Evolutionary conservation across 2,329 filamentous ascomycete genomes (phyloP).

Genomic region (Pseudogymnoascus destructans): DNA sequence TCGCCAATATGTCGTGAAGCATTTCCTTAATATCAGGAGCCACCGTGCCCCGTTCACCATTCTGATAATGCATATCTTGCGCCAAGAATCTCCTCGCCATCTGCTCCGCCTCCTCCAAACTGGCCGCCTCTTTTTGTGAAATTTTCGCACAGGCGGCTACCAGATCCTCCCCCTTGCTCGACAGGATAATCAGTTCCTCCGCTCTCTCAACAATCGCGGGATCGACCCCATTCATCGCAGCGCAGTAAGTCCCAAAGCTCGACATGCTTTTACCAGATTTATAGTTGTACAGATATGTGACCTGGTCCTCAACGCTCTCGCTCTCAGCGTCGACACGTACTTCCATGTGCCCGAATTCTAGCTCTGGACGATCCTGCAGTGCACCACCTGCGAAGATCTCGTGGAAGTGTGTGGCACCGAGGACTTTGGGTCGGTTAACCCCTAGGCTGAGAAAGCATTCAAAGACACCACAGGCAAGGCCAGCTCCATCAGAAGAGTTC

Average conservation of each 20-base stretch:
- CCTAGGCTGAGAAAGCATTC: conserved; percentile 40
- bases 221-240: conserved; percentile 74
- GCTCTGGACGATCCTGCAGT: conserved; percentile 34
- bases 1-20: conserved; percentile 19
- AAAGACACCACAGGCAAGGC: conserved; percentile 44
- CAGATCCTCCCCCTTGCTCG: conserved; percentile 63
- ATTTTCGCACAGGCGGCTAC: conserved; percentile 57
- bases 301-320: conserved; percentile 42
- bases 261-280: conserved; percentile 54
- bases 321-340: conserved; percentile 45
- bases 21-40: conserved; percentile 20
- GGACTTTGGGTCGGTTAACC: conserved; percentile 38
- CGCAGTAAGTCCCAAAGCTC: conserved; percentile 79
- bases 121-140: conserved; percentile 46
- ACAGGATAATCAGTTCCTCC: conserved; percentile 54
- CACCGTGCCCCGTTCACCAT: conserved; percentile 1
- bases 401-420: conserved; percentile 51
- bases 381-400: conserved; percentile 59
- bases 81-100: conserved; percentile 46
- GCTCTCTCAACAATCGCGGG: conserved; percentile 59
- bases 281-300: conserved; percentile 65
- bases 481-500: conserved; percentile 42
- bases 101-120: conserved; percentile 53
- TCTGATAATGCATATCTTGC: conserved; percentile 21
- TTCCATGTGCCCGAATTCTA: conserved; percentile 60